Base-by-base conservation (phyloP, 805 yeast species). In the Yamadazyma phyllophila region DNA sequence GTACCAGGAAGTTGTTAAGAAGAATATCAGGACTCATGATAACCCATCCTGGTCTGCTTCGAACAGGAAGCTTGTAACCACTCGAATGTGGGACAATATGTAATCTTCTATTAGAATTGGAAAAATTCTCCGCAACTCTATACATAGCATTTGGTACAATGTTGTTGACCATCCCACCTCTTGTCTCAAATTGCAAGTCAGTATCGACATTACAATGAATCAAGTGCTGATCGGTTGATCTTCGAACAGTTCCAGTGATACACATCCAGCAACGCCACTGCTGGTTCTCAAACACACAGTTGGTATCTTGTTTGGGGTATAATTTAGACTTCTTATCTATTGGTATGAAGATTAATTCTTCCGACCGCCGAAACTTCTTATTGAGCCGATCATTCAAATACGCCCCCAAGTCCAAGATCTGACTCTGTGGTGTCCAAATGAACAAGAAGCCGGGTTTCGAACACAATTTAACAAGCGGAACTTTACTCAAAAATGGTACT, bases 261-360 rank as follows among this genome's bases (percentile, higher is more conserved):
- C 97, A 92, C 97, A 91, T 90, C 87, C 96, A 86, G 58, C 97
- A 91, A 66, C 92, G 97, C 96, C 97, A 91, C 65, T 86, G 94
- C 63, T 86, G 82, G 47, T 83, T 80, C 48, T 80, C 82, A 45
- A 87, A 73, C 20, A 87, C 60, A 2, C 66, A 57, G 3, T 44
- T 44, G 4, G 34, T 41, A 7, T 75, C 74, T 33, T 78, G 77
- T 2, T 74, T 73, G 0, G 94, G 94, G 51, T 79, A 82, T 57
- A 79, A 81, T 1, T 81, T 81, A 0, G 94, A 83, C 26, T 76
- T 63, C 47, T 76, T 76, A 50, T 81, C 80, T n/a, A 79, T 74
- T 1, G 92, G 88, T 11, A 88, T 80, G 59, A 86, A 91, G 0
- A 89, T 88, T 46, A 92, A 70, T 58, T 92, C 97, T 62, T 91